Evolutionary conservation across 768 basidiomycete species (phyloP), one percentile per base, ranked within the genome.

Genomic region (Clavaria fumosa): DNA sequence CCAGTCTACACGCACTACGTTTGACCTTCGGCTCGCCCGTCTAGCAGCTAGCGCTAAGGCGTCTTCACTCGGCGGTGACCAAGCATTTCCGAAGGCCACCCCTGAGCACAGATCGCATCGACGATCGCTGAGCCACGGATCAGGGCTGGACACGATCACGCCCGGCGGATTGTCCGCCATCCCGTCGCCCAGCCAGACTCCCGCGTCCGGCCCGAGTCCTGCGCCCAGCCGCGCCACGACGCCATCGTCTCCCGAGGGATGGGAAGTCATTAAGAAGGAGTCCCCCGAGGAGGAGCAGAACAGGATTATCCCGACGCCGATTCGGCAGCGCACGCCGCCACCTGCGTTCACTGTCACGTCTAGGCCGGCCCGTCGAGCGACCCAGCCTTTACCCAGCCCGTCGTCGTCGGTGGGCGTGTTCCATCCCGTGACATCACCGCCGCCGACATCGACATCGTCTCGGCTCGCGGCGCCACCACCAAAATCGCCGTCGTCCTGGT

Each of bases 321-420:
- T 78, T 43, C 70, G 67, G 43, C 60, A 66, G 47, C 64, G 72
- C 22, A 56, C 66, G 33, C 68, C 73, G 3, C 64, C 64, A 7
- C 65, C 71, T 5, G 59, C 72, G 19, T 78, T 78, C 47, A 70
- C 69, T 41, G 75, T 78, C 32, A 72, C 69, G 2, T 75, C 74
- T 14, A 56, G 75, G 15, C n/a, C n/a, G n/a, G n/a, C 74, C 75
- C 15, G 57, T 49, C 39, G 37, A 47, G 35, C 31, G 48, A 38
- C 27, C 42, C 28, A 23, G 32, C 42, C 35, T 30, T 5, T 38
- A 23, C 7, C 44, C 38, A 12, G 17, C 28, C 5, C 42, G 35
- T 26, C 23, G 17, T 31, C 40, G 12, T 41, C 37, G 17, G 19
- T 32, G 23, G 12, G n/a, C 33, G 19, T 31, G 30, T 34, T 19